Conservation (phyloP, 306 rosid species). For the Cicer chorassanicum region DNA sequence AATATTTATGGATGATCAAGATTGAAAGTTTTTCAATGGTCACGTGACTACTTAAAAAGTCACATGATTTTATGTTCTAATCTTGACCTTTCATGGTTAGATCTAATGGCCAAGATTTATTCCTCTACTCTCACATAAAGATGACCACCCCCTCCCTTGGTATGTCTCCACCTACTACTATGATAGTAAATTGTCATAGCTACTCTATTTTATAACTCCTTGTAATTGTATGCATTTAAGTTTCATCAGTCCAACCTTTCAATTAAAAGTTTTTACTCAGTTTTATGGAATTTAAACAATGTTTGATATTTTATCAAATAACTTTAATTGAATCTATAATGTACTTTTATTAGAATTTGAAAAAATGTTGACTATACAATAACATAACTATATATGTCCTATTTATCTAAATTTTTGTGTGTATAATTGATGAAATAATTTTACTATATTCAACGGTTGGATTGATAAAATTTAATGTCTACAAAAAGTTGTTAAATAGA, state of each 20-base stretch:
- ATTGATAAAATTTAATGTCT: background rate
- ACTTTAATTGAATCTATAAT: too few relatives aligned
- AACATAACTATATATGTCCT: background rate
- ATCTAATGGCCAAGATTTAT: background rate
- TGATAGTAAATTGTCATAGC: background rate
- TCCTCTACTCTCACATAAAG: background rate
- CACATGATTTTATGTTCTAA: background rate
- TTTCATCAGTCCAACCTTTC: background rate
- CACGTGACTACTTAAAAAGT: background rate
- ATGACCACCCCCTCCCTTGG: background rate
- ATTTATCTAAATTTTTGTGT: background rate
- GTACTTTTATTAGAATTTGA: background rate
- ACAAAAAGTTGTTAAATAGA: background rate
- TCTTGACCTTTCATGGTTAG: background rate
- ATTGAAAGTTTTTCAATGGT: background rate
- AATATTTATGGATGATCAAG: background rate
- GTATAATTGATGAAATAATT: background rate
- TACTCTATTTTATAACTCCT: background rate
- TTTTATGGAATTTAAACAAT: background rate
- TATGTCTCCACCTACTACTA: background rate
- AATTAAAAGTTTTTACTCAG: background rate
- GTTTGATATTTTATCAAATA: too few relatives aligned
- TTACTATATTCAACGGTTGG: background rate
- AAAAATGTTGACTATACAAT: background rate
- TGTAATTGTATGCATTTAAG: background rate